Base-by-base conservation (phyloP, 805 yeast genomes). In the Sungouiella thailandica region DNA sequence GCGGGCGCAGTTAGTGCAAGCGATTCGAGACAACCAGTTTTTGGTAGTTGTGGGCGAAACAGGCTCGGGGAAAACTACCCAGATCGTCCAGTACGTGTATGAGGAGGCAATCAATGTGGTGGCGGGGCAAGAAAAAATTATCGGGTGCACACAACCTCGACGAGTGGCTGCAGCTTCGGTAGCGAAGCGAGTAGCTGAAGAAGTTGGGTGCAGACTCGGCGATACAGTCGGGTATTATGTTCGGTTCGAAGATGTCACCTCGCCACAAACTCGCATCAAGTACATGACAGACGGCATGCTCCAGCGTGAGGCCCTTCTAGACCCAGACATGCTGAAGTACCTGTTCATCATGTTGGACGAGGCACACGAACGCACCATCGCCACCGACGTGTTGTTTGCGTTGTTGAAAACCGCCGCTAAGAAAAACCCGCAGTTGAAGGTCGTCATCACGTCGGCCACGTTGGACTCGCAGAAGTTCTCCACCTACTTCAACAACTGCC, bases 231-330 rank as follows among this genome's bases (percentile, higher is more conserved):
- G 96, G 1, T 89, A 80, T 52, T 68, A 88, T 1, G 83, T 90
- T 36, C 70, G 97, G 50, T 90, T 90, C 53, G 97, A 90, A 46
- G 94, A 88, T 49, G 55, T 30, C 15, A 41, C 43, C 5, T 65
- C 79, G 16, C 63, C 70, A 0, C 54, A 55, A 16, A 93, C 98
- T 0, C 65, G 65, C 25, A 80, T 93, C 38, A 85, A 88, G 60
- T 93, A 89, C 55, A 79, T 93, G 94, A 93, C 98, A 0, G 98
- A 93, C 60, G 98, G 98, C 67, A 89, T 90, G 85, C 68, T 93
- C 12, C 79, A 89, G 50, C 69, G 90, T 41, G 98, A 93, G 58
- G 90, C 94, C 4, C 60, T 90, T 31, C 60, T 72, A 13, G 97
- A 93, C 55, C 90, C 96, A 0, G 62, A 67, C 17, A 75, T 93